Evolutionary conservation across 108 stramenopile genomes (phyloP), one percentile per base, ranked within the genome.

Genomic region (Skeletonema costatum): DNA sequence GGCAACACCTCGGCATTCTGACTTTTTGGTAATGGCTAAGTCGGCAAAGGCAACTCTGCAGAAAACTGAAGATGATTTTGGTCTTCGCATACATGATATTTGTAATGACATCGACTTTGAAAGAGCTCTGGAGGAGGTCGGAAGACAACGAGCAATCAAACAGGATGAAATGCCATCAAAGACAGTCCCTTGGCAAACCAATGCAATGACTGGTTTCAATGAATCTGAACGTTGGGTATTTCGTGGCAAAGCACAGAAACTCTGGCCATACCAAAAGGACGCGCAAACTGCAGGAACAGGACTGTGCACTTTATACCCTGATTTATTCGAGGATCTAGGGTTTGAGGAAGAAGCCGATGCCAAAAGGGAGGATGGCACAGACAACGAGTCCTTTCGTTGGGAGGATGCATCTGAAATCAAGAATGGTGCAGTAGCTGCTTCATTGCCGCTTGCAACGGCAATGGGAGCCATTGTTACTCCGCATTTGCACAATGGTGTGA

Each of bases 401-500:
- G 50, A 73, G 33, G 33, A 84, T 48, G 51, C 32, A 33, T 41
- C 32, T 17, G 66, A 73, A 21, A 35, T 44, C 9, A 39, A 71
- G 60, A 71, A 64, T 51, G 79, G 83, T 31, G 64, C 46, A 19
- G 48, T 89, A 6, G 59, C 76, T 42, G 78, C 90, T 0, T 64
- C 64, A n/a, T 38, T 91, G 12, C 88, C 87, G 12, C 53, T 91
- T 29, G 88, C 83, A 11, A 64, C 61, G n/a, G 70, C 71, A 5
- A 86, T 88, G 83, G 90, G 90, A 14, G 88, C 87, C 9, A 56
- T 81, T 12, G 71, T 86, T 12, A 81, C 80, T 32, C 76, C 76
- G 58, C 80, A 86, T 77, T 58, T 91, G 9, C 86, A 91, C 60
- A 64, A 41, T 61, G 87, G 85, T 56, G 86, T 91, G 14, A 91